A percentile compares a stretch with the other conserved stretches of the same genome.
phyloP scores from a whole-genome alignment of 2,329 filamentous ascomycete species.

The Rhynchosporium secalis region DNA sequence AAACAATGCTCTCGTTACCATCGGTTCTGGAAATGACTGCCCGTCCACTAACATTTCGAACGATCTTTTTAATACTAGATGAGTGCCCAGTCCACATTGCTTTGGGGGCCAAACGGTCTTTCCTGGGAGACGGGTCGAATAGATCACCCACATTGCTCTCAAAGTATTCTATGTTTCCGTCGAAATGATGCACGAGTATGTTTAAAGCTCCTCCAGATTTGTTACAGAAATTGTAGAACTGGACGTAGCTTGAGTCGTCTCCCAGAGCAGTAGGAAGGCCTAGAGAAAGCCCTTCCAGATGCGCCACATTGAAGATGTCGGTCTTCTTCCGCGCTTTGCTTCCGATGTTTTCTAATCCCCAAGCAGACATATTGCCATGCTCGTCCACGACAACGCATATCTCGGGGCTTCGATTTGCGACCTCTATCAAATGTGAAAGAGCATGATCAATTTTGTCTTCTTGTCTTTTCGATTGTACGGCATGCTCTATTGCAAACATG shows the following conservation, averaged over 20 bases:
- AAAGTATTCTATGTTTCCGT: constrained; percentile 81
- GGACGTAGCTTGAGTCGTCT: constrained; percentile 52
- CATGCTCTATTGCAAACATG: constrained; percentile 71
- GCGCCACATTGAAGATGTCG: constrained; percentile 82
- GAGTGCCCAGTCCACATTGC: constrained; percentile 84
- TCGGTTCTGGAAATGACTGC: constrained; percentile 80
- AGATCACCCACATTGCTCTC: constrained; percentile 76
- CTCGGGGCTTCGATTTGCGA: constrained; percentile 83
- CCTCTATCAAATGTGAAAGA: constrained; percentile 79
- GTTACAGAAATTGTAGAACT: constrained; percentile 73
- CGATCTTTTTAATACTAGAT: constrained; percentile 77
- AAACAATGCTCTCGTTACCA: constrained; percentile 77
- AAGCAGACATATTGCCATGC: constrained; percentile 84
- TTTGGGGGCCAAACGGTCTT: constrained; percentile 59
- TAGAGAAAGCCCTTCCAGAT: constrained; percentile 62
- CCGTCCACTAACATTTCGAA: constrained; percentile 78
- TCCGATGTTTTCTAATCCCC: constrained; percentile 86
- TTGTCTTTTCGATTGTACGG: constrained; percentile 58
- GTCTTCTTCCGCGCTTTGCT: constrained; percentile 64
- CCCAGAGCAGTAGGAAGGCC: constrained; percentile 37
- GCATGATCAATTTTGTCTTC: constrained; percentile 64
- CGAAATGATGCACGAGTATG: constrained; percentile 79
- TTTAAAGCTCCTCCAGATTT: constrained; percentile 63
- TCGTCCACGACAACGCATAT: constrained; percentile 84
- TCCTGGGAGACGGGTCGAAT: constrained; percentile 69